These are phyloP conservation scores for Clavispora asparagi DNA, from an alignment of 805 yeast species.

Conservation along the genomic window DNA sequence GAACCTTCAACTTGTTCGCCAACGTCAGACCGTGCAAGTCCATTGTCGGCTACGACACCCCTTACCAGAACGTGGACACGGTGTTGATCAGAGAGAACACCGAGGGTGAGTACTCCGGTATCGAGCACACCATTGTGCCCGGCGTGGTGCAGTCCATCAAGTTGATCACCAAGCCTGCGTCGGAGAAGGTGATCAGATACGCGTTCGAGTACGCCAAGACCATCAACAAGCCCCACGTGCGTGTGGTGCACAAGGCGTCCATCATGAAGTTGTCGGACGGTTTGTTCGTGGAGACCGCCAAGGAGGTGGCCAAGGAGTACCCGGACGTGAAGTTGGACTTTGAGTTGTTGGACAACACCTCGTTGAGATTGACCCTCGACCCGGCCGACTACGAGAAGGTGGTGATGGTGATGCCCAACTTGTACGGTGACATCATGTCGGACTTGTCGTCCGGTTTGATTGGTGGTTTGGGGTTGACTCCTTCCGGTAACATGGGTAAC, in stretches of 20 bases:
- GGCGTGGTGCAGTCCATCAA: constrained; percentile 98
- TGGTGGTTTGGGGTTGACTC: constrained; percentile 98
- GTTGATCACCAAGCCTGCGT: constrained; percentile 92
- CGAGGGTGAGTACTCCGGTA: constrained; percentile 99
- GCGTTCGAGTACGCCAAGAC: constrained; percentile 95
- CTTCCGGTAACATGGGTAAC: constrained; percentile 99
- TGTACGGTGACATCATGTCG: constrained; percentile 98
- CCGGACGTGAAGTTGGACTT: constrained; percentile 81
- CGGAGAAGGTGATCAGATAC: constrained; percentile 93
- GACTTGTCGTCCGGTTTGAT: constrained; percentile 96
- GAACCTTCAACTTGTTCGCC: constrained; percentile 94
- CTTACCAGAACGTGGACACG: constrained; percentile 83
- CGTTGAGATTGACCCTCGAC: constrained; percentile 82
- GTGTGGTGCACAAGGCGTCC: constrained; percentile 97
- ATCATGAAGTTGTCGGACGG: constrained; percentile 99
- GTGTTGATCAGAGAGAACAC: constrained; percentile 98
- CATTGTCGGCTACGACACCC: constrained; percentile 89
- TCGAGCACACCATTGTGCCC: constrained; percentile 95
- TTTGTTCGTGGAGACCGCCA: constrained; percentile 87
- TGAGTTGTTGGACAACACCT: constrained; percentile 94
- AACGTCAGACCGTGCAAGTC: constrained; percentile 97
- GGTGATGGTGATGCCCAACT: constrained; percentile 98
- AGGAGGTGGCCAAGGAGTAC: constrained; percentile 84
- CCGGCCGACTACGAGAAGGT: constrained; percentile 82
- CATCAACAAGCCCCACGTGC: constrained; percentile 79